Conservation (phyloP, 139 green algal genomes). For the Marvania coccoides region DNA sequence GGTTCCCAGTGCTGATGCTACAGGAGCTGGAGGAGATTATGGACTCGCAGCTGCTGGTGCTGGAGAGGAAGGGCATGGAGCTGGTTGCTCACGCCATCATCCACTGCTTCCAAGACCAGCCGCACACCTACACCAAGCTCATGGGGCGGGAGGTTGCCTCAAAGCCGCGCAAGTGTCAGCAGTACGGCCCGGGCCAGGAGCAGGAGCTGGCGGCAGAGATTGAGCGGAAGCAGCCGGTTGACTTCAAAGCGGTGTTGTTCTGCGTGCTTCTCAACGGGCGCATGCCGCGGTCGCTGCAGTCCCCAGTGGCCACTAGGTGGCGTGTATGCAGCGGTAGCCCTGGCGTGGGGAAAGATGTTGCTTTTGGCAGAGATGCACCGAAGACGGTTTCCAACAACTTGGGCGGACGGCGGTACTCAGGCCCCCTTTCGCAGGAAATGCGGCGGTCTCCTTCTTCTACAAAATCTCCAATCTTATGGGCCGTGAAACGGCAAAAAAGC, state of each 20-base stretch:
- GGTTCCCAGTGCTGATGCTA: slow-evolving; percentile 2
- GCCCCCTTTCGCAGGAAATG: too few relatives aligned
- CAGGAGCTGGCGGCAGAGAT: background rate
- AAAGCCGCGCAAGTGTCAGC: background rate
- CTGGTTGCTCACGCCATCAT: slow-evolving; percentile 21
- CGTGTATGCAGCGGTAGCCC: too few relatives aligned
- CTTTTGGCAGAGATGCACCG: too few relatives aligned
- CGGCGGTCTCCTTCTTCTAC: too few relatives aligned
- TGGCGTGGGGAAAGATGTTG: too few relatives aligned
- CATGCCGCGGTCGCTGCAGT: background rate
- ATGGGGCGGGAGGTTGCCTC: background rate
- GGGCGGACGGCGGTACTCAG: too few relatives aligned
- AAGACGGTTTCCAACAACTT: too few relatives aligned
- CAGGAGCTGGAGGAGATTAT: slow-evolving; percentile 14
- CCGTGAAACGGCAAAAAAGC: too few relatives aligned
- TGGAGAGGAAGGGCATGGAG: background rate
- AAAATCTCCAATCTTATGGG: too few relatives aligned
- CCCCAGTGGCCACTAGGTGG: too few relatives aligned
- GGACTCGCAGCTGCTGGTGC: slow-evolving; percentile 18
- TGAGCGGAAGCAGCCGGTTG: background rate
- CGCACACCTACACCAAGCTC: background rate
- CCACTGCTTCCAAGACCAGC: background rate
- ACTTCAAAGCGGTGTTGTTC: background rate
- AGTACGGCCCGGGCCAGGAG: background rate
- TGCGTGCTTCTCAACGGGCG: background rate